A percentile compares a stretch with the other conserved stretches of the same genome.
Conservation (phyloP, 768 basidiomycete genomes). For the Tylopilus intermedius region DNA sequence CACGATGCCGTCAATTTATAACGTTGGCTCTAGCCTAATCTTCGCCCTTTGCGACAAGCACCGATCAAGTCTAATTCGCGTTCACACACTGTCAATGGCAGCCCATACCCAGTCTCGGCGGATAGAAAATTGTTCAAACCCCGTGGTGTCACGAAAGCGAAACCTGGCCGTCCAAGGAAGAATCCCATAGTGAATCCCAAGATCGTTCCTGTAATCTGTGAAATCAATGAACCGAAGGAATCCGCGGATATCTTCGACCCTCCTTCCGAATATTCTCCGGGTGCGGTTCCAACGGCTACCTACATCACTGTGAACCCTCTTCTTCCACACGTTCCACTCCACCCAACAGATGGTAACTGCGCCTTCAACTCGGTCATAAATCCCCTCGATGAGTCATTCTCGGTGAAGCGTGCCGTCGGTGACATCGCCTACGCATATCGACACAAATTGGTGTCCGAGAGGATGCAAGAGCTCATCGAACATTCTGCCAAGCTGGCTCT, state of each 20-base stretch:
- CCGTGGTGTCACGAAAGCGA: conserved; percentile 31
- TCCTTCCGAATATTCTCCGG: conserved; percentile 10
- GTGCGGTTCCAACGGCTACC: not conserved
- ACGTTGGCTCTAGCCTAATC: conserved; percentile 21
- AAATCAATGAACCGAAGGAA: not conserved
- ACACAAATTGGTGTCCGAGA: conserved; percentile 24
- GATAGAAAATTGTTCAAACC: conserved; percentile 19
- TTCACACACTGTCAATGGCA: conserved; percentile 9
- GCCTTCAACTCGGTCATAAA: conserved; percentile 18
- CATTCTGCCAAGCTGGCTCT: conserved; percentile 7
- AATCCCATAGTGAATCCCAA: conserved; percentile 5
- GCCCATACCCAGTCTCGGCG: conserved; percentile 8
- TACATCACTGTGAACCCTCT: conserved; percentile 29
- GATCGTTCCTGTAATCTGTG: not conserved
- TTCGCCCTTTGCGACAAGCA: conserved; percentile 29
- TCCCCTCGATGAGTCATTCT: conserved; percentile 25
- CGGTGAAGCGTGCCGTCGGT: conserved; percentile 26
- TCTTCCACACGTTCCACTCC: conserved; percentile 3
- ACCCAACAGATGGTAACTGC: conserved; percentile 2
- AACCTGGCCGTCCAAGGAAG: conserved; percentile 28
- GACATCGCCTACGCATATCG: conserved; percentile 27
- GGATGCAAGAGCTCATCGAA: conserved; percentile 22
- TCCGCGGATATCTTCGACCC: conserved; percentile 2
- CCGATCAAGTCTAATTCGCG: conserved; percentile 13
- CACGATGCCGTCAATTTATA: conserved; percentile 12